Base-by-base conservation (phyloP, 306 rosid species). In the Prosopis cineraria region DNA sequence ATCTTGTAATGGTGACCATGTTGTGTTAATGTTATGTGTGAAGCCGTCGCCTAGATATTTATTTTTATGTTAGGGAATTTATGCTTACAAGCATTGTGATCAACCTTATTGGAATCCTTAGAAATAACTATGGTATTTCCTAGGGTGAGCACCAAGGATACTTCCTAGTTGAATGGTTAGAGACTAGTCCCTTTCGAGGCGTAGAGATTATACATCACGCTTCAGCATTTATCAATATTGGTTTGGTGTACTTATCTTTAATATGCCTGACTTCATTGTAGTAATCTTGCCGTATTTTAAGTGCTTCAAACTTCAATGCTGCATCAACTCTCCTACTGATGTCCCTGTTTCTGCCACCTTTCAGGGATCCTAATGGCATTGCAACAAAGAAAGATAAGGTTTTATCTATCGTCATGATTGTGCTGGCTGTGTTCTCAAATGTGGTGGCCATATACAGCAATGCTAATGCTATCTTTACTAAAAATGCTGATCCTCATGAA, bases 381-480 rank as follows among this genome's bases (percentile, higher is more conserved):
- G 97, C 98, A 65, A 84, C 90, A 2, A 87, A 84, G 86, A 89
- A 87, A 85, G 97, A 93, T 83, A 93, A 88, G 87, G 78, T 88
- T 72, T 84, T 89, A 80, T 83, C 95, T 3, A 7, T 88, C 37
- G 74, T 88, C 31, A 93, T 89, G 98, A 91, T 93, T 80, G 86
- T 78, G 72, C 87, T 91, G 29, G 98, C 97, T n/a, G 93, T 91
- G 53, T 87, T 75, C 67, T 74, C 92, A 29, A 90, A 90, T 67
- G 24, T 65, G 66, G 82, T 88, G 73, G 95, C 91, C 20, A 81
- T 90, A 74, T 90, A 87, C 82, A 88, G 89, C 63, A 82, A 90
- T 30, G 85, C 79, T 22, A 58, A 58, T 20, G 58, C 89, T 70
- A 43, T 86, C 72, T 78, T 85, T 24, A 69, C 50, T 69, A 78